phyloP scores from a whole-genome alignment of 2,329 filamentous ascomycete species.

The Microsporum canis region DNA sequence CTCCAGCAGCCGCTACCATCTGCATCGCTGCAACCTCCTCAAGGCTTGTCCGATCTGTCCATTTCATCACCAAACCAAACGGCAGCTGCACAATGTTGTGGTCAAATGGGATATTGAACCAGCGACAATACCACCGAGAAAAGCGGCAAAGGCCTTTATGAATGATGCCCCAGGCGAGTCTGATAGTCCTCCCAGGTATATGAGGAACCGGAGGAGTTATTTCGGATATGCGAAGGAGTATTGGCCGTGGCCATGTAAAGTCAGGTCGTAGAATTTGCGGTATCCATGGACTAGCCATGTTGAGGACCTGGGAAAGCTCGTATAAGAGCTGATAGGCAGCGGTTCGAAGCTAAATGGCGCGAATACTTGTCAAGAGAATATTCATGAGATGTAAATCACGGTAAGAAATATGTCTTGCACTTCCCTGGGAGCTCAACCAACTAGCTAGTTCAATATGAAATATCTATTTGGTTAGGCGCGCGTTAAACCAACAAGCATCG shows the following conservation, averaged over 20 bases:
- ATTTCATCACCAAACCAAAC: slow-evolving; percentile 31
- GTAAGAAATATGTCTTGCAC: no score
- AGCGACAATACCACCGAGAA: slow-evolving; percentile 21
- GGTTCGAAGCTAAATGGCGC: no score
- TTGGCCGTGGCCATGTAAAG: slow-evolving; percentile 21
- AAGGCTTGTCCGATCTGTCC: slow-evolving; percentile 26
- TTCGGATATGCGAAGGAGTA: slow-evolving; percentile 13
- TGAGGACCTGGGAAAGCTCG: slow-evolving; percentile 7
- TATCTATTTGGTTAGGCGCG: no score
- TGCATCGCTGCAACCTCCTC: slow-evolving; percentile 26
- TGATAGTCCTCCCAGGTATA: slow-evolving; percentile 2
- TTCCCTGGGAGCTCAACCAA: no score
- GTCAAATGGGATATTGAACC: slow-evolving; percentile 21
- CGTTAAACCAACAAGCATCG: no score
- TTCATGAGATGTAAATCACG: no score
- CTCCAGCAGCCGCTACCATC: slow-evolving; percentile 21
- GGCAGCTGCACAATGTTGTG: slow-evolving; percentile 27
- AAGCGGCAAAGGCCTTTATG: slow-evolving; percentile 18
- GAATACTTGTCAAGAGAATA: no score
- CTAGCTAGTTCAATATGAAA: no score
- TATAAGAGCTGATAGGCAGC: not conserved
- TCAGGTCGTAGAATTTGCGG: slow-evolving; percentile 18
- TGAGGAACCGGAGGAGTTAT: slow-evolving; percentile 19
- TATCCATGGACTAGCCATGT: slow-evolving; percentile 13
- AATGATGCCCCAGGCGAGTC: slow-evolving; percentile 22